Evolutionary conservation across 805 yeast species (phyloP), one percentile per base, ranked within the genome.

Genomic region (Pichia heedii): DNA sequence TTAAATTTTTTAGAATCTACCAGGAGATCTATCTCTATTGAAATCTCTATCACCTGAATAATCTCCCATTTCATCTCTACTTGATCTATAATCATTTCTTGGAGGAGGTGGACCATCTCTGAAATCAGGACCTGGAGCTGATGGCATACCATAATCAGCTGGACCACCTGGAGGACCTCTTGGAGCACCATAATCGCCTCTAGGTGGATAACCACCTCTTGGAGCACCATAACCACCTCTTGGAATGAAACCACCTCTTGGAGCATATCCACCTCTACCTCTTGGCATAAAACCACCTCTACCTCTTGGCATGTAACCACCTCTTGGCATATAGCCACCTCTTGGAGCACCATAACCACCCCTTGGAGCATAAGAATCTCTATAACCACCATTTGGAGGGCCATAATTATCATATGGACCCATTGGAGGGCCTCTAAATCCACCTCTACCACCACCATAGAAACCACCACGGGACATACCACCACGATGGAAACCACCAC

Each of bases 11-110:
- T n/a, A 77, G 63, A 77, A 80, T 69, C 86, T 79, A 51, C 82
- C 73, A 66, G 88, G 87, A 48, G 88, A 80, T 75, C 87, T 80
- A 62, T 79, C 84, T 61, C 84, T 73, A 53, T 73, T 76, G 61
- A 71, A 70, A 40, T 72, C 79, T 54, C 73, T 68, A 46, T 78
- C 69, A 57, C 57, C 56, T 38, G 43, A 47, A 37, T 49, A 49
- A 33, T 45, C 49, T 39, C 45, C 45, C 16, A 46, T 53, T 40
- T 44, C 54, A 36, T 56, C 60, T 43, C 61, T 55, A 54, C 57
- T 52, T n/a, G 59, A 54, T 46, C 61, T 54, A 48, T 56, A 58
- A n/a, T 64, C 66, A 32, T 61, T 64, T 36, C 67, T 53, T 53
- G 69, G 58, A 27, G 45, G 54, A 30, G 50, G 51, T 26, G 53